Evolutionary conservation across 352 stramenopile genomes (phyloP).

Genomic region (Globisporangium alternatum): DNA sequence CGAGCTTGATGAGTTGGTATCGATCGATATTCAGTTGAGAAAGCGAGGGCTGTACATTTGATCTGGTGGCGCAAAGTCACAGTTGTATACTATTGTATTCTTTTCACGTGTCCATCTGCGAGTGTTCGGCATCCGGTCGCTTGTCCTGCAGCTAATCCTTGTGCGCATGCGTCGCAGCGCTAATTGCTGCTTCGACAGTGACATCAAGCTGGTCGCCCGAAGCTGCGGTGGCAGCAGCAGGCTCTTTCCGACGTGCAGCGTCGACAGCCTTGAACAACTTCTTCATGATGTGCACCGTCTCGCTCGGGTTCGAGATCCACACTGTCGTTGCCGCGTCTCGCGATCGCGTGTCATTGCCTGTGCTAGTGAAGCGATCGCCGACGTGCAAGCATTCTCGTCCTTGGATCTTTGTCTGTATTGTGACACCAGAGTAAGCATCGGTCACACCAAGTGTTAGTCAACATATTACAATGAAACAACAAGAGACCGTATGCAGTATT

Average conservation of each 20-base stretch:
- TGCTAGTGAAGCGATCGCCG: slow-evolving; percentile 90
- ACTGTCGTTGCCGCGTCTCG: slow-evolving; percentile 90
- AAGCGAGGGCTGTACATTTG: neutral
- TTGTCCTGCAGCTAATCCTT: neutral
- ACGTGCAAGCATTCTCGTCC: slow-evolving; percentile 93
- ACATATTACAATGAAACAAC: neutral
- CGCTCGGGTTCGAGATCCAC: slow-evolving; percentile 94
- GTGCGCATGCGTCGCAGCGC: slow-evolving; percentile 42
- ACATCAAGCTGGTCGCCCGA: slow-evolving; percentile 37
- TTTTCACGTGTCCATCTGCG: slow-evolving; percentile 4
- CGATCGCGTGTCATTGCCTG: slow-evolving; percentile 91
- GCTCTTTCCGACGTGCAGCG: slow-evolving; percentile 28
- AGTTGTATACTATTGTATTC: slow-evolving; percentile 1
- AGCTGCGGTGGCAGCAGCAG: neutral
- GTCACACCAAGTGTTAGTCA: neutral
- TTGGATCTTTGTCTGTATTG: slow-evolving; percentile 48
- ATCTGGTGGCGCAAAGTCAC: neutral
- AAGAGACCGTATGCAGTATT: neutral
- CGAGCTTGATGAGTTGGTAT: neutral
- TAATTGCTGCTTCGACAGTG: slow-evolving; percentile 62
- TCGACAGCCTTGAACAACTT: slow-evolving; percentile 83
- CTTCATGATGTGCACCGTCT: slow-evolving; percentile 95
- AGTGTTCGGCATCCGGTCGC: neutral
- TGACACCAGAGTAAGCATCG: neutral
- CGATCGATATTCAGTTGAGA: neutral